These are phyloP conservation scores for Seminavis robusta DNA, from an alignment of 108 stramenopile genomes.

Conservation along the genomic window DNA sequence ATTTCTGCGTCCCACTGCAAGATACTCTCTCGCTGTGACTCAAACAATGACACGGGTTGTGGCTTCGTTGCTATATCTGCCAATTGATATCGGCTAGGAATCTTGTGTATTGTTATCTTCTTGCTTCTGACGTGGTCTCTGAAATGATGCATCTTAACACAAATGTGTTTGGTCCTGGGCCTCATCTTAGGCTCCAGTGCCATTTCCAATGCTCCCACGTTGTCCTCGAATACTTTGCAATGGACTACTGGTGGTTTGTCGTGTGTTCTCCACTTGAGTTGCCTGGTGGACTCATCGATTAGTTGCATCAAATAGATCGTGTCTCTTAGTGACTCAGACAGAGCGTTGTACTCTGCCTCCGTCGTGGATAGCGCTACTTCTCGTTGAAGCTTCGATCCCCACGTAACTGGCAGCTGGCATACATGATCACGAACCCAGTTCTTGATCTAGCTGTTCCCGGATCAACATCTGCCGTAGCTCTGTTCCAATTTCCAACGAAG, in stretches of 20 bases:
- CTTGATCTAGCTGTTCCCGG: conserved; percentile 8
- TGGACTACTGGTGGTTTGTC: conserved; percentile 3
- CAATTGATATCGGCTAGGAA: conserved; percentile 17
- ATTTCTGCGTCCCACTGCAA: no score
- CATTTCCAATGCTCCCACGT: conserved; percentile 22
- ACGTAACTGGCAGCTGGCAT: conserved; percentile 11
- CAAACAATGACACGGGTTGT: background rate
- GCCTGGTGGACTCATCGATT: conserved; percentile 14
- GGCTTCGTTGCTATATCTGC: conserved; percentile 42
- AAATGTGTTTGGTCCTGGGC: conserved; percentile 33
- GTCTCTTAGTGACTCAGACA: conserved; percentile 14
- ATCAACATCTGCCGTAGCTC: background rate
- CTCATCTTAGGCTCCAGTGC: conserved; percentile 17
- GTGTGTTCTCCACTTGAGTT: background rate
- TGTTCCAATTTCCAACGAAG: conserved; percentile 7
- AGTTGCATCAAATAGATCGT: conserved; percentile 25
- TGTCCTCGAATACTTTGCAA: conserved; percentile 29
- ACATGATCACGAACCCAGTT: conserved; percentile 8
- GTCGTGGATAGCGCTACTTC: conserved; percentile 14
- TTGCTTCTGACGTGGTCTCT: background rate
- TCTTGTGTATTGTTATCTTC: conserved; percentile 9
- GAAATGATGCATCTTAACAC: conserved; percentile 22
- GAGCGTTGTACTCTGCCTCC: conserved; percentile 28
- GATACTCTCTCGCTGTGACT: no score
- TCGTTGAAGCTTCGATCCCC: conserved; percentile 13